These are phyloP conservation scores for Jaltomata sinuosa DNA, from an alignment of 257 asterid genomes.

Conservation along the genomic window DNA sequence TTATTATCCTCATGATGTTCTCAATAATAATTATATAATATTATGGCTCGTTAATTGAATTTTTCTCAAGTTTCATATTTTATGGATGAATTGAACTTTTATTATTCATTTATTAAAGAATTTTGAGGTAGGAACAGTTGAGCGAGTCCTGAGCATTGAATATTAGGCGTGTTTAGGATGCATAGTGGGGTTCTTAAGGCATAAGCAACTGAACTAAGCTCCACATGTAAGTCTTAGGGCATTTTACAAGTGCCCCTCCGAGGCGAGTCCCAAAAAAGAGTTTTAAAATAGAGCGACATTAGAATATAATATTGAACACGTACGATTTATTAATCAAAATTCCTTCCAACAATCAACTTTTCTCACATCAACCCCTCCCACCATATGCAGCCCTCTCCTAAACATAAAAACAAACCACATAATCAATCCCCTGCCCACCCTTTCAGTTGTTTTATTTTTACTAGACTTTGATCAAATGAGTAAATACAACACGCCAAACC, in stretches of 20 bases:
- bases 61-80: not conserved
- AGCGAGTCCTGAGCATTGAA: not conserved
- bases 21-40: not conserved
- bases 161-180: not conserved
- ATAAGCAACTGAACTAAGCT: not conserved
- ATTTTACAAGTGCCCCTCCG: not conserved
- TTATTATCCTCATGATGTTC: not conserved
- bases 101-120: not conserved
- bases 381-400: not conserved
- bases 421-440: not conserved
- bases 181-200: not conserved
- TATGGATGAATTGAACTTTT: not conserved
- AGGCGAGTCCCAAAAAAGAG: not conserved
- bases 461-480: conserved; percentile 12
- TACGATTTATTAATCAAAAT: not conserved
- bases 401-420: conserved; percentile 1
- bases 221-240: not conserved
- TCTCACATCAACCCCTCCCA: not conserved
- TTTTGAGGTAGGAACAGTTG: not conserved
- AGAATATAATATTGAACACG: not conserved
- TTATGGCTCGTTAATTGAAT: not conserved
- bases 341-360: not conserved
- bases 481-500: not conserved
- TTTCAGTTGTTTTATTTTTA: not conserved
- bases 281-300: not conserved